These are phyloP conservation scores for Neurospora sp. DNA, from an alignment of 2,329 filamentous ascomycete genomes.

Conservation along the genomic window DNA sequence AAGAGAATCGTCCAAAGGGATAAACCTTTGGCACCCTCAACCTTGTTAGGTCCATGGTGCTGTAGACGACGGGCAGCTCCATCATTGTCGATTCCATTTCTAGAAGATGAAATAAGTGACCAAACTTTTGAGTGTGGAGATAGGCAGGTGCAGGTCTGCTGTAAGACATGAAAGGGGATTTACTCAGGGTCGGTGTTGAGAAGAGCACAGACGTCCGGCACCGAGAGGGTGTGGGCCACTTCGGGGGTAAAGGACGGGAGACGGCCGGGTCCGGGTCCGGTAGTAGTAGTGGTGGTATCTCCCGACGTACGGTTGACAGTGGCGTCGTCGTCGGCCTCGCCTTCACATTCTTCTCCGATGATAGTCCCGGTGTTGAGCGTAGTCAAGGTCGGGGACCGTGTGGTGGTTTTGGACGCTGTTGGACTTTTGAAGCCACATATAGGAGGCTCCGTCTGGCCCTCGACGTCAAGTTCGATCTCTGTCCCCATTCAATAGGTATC, in stretches of 20 bases:
- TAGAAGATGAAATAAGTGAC: constrained; percentile 5
- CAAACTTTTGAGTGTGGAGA: not conserved
- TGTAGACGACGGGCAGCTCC: constrained; percentile 57
- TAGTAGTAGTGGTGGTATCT: constrained; percentile 5
- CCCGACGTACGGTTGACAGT: constrained; percentile 5
- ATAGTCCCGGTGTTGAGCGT: constrained; percentile 13
- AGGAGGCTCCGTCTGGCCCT: constrained; percentile 23
- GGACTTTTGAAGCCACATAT: constrained; percentile 20
- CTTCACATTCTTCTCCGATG: not conserved
- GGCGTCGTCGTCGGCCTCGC: constrained; percentile 9
- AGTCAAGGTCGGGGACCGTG: constrained; percentile 12
- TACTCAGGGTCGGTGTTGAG: constrained; percentile 18
- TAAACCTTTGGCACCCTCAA: constrained; percentile 61
- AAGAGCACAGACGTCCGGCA: constrained; percentile 15
- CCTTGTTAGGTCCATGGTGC: constrained; percentile 59
- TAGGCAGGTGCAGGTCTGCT: not conserved
- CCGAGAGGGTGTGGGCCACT: constrained; percentile 16
- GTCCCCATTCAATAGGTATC: constrained; percentile 19
- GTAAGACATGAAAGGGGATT: not conserved
- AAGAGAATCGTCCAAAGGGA: constrained; percentile 67
- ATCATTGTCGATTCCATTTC: constrained; percentile 49
- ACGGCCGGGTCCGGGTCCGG: constrained; percentile 1
- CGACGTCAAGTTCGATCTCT: constrained; percentile 21
- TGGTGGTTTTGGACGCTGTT: constrained; percentile 3
- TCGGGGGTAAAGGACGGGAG: constrained; percentile 19